phyloP scores from a whole-genome alignment of 208 protist species.

The Leptomonas pyrrhocoris region DNA sequence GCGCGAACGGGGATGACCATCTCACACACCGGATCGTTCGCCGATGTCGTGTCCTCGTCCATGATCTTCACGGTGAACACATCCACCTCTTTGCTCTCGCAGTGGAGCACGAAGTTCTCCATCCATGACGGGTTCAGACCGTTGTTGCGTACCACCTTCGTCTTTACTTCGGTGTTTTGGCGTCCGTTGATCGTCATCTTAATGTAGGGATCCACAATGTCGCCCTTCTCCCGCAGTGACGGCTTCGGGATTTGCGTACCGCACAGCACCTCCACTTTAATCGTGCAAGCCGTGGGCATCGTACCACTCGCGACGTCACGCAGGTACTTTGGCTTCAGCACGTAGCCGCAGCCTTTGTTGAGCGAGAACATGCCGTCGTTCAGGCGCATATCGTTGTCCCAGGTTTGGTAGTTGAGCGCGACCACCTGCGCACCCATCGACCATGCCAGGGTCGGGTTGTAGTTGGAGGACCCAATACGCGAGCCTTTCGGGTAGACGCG shows the following conservation, averaged over 20 bases:
- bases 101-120: constrained; percentile 49
- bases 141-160: constrained; percentile 68
- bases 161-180: constrained; percentile 32
- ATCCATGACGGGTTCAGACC: constrained; percentile 73
- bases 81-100: constrained; percentile 52
- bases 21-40: constrained; percentile 53
- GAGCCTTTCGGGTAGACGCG: constrained; percentile 93
- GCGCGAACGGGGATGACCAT: constrained; percentile 44
- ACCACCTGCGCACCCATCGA: constrained; percentile 86
- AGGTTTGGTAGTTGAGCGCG: constrained; percentile 92
- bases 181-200: constrained; percentile 55
- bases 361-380: constrained; percentile 91
- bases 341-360: constrained; percentile 93
- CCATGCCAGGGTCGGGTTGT: constrained; percentile 86
- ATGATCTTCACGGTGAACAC: constrained; percentile 54
- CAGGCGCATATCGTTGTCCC: constrained; percentile 60
- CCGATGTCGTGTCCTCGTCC: constrained; percentile 51
- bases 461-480: constrained; percentile 93
- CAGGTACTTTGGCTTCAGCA: constrained; percentile 91
- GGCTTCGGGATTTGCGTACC: constrained; percentile 75
- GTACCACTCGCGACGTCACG: constrained; percentile 16
- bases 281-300: constrained; percentile 20
- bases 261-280: constrained; percentile 61
- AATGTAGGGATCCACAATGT: constrained; percentile 83
- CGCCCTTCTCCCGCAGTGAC: constrained; percentile 46